These are phyloP conservation scores for Beauveria australis DNA, from an alignment of 2,329 filamentous ascomycete species.

Conservation along the genomic window DNA sequence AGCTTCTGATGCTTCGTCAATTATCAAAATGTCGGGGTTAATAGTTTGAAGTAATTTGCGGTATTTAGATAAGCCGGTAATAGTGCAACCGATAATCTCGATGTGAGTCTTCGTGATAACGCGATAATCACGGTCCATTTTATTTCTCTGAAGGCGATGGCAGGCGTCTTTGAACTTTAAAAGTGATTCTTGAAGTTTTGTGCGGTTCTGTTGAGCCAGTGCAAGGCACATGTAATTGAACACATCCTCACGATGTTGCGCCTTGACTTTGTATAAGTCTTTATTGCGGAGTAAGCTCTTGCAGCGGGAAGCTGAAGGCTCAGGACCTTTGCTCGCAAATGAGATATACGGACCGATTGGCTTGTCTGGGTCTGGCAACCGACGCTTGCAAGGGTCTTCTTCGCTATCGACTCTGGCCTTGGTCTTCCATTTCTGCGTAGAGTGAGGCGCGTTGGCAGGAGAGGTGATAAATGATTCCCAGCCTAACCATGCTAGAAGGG, in stretches of 20 bases:
- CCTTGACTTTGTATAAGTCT: slow-evolving; percentile 55
- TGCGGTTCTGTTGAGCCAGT: slow-evolving; percentile 39
- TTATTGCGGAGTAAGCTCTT: slow-evolving; percentile 10
- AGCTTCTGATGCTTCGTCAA: slow-evolving; percentile 76
- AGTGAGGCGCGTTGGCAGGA: neutral
- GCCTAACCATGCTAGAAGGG: slow-evolving; percentile 15
- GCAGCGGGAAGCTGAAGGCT: slow-evolving; percentile 6
- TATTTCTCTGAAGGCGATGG: slow-evolving; percentile 45
- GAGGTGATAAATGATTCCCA: neutral
- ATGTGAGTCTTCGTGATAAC: slow-evolving; percentile 29
- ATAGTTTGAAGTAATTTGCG: slow-evolving; percentile 59
- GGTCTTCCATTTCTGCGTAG: neutral
- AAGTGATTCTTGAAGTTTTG: slow-evolving; percentile 41
- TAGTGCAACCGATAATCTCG: slow-evolving; percentile 59
- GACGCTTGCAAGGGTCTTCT: neutral
- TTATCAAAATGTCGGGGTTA: slow-evolving; percentile 58
- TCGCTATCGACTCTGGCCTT: neutral
- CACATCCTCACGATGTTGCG: slow-evolving; percentile 49
- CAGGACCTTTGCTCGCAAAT: slow-evolving; percentile 11
- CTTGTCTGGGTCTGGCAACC: neutral
- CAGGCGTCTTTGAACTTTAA: slow-evolving; percentile 41
- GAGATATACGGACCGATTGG: slow-evolving; percentile 1
- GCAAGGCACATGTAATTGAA: slow-evolving; percentile 57
- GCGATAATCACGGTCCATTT: slow-evolving; percentile 48
- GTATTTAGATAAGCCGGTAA: slow-evolving; percentile 75